phyloP scores from a whole-genome alignment of 1,139 yeast genomes.

The Kodamaea sp. region DNA sequence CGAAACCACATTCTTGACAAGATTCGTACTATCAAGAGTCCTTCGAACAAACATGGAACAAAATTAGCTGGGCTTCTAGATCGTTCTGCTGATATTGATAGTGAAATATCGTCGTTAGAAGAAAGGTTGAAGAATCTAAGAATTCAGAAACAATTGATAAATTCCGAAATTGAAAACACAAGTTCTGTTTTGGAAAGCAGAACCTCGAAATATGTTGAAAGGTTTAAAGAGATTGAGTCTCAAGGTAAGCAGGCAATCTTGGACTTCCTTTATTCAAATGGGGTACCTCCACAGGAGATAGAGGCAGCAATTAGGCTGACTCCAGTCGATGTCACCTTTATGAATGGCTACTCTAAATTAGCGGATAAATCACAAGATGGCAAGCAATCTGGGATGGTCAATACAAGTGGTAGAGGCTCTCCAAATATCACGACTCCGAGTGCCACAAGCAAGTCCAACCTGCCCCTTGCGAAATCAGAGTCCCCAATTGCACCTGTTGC shows the following conservation, averaged over 20 bases:
- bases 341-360: constrained; percentile 14
- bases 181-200: constrained; percentile 57
- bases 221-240: constrained; percentile 41
- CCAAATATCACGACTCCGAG: not conserved
- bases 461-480: not conserved
- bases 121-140: constrained; percentile 34
- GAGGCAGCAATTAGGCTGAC: constrained; percentile 20
- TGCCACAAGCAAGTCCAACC: not conserved
- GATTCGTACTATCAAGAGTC: constrained; percentile 44
- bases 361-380: too few species aligned
- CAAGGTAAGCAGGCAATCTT: constrained; percentile 39
- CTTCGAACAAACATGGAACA: constrained; percentile 45
- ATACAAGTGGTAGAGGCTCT: too few species aligned
- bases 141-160: constrained; percentile 37
- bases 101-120: constrained; percentile 47
- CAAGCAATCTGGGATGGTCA: too few species aligned
- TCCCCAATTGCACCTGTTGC: too few species aligned
- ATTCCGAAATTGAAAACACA: constrained; percentile 48
- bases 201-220: constrained; percentile 44
- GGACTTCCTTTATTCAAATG: constrained; percentile 25
- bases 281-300: constrained; percentile 23
- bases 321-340: constrained; percentile 37
- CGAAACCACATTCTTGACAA: constrained; percentile 35
- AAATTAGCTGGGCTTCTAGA: constrained; percentile 40
- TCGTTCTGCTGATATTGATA: constrained; percentile 36